Conservation (phyloP, 371 early-diverging fungal genomes). For the Ecytonucleospora hepatopenaei region DNA sequence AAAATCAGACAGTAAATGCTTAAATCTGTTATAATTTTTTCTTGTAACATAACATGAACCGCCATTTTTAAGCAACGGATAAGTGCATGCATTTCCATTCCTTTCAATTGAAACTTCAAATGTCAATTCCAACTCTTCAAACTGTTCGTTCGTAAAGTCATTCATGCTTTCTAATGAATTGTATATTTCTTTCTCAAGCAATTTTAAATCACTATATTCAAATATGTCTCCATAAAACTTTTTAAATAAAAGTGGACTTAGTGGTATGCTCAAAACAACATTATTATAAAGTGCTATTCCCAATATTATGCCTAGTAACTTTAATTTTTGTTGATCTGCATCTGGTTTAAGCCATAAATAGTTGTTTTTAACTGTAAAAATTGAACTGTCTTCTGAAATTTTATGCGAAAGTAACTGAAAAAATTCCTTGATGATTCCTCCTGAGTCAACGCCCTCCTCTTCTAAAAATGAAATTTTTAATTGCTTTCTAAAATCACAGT, state of each 20-base stretch:
- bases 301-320: constrained; percentile 61
- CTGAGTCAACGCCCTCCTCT: constrained; percentile 68
- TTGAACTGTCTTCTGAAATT: constrained; percentile 38
- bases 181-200: constrained; percentile 58
- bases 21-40: constrained; percentile 61
- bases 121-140: constrained; percentile 62
- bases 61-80: constrained; percentile 59
- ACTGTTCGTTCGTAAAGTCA: constrained; percentile 61
- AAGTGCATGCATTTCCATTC: constrained; percentile 9
- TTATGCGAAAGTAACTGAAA: constrained; percentile 61
- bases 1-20: constrained; percentile 67
- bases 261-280: constrained; percentile 60
- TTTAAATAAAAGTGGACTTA: constrained; percentile 60
- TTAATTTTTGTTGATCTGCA: constrained; percentile 57
- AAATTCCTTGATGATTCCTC: constrained; percentile 65
- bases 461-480: constrained; percentile 57
- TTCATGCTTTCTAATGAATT: constrained; percentile 56
- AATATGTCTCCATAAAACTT: constrained; percentile 66
- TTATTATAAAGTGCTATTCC: constrained; percentile 69
- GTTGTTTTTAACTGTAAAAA: constrained; percentile 60
- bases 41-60: constrained; percentile 59
- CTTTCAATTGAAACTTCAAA: constrained; percentile 18
- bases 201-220: constrained; percentile 62
- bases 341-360: constrained; percentile 59
- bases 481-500: constrained; percentile 51